Conservation (phyloP, 306 rosid genomes). For the Corylus avellana region DNA sequence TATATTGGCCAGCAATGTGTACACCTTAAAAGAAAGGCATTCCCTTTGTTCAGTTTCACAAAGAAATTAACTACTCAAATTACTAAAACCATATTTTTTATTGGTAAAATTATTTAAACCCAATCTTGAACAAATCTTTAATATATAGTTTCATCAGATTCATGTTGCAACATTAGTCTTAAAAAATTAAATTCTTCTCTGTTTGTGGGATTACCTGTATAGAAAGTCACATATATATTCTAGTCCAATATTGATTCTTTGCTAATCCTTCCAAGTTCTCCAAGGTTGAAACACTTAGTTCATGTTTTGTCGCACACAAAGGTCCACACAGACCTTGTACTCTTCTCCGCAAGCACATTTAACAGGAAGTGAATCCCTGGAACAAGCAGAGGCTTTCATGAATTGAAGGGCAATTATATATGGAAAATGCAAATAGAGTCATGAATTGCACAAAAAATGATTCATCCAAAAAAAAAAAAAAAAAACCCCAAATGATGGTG, state of each 20-base stretch:
- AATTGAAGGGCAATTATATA: constrained; percentile 15
- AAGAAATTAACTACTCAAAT: not conserved
- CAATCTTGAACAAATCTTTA: not conserved
- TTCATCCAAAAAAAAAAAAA: not conserved
- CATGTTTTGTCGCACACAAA: constrained; percentile 32
- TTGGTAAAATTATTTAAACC: not conserved
- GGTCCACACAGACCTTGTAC: constrained; percentile 52
- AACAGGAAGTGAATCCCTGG: constrained; percentile 62
- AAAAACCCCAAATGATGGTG: not conserved
- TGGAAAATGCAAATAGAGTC: constrained; percentile 22
- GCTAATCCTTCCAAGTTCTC: not conserved
- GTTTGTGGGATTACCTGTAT: constrained; percentile 12
- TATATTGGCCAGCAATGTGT: not conserved
- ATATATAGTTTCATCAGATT: constrained; percentile 10
- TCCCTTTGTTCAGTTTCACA: not conserved
- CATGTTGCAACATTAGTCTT: not conserved
- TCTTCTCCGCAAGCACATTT: constrained; percentile 83
- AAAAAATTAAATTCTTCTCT: not conserved
- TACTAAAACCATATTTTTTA: not conserved
- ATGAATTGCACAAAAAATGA: not conserved
- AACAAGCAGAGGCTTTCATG: constrained; percentile 29
- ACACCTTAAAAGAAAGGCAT: not conserved
- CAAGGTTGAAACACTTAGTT: constrained; percentile 1
- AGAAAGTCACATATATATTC: constrained; percentile 10
- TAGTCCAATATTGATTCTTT: constrained; percentile 11